Conservation (phyloP, 495 filamentous ascomycete genomes). For the Aspergillus sparsus region DNA sequence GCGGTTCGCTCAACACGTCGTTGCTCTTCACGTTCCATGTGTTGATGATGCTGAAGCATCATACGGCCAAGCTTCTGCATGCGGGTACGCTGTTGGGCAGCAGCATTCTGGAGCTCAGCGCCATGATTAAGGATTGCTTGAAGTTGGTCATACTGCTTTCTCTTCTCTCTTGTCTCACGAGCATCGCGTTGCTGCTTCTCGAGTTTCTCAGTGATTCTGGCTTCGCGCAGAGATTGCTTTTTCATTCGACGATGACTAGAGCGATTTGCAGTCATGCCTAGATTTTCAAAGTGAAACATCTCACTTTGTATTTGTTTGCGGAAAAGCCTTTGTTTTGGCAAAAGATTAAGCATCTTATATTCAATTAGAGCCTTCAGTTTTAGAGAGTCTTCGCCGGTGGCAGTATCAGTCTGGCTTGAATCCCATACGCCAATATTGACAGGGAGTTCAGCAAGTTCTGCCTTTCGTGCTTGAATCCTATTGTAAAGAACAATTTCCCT, state of each 20-base stretch:
- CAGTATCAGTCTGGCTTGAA: conserved; percentile 64
- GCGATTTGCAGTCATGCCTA: conserved; percentile 93
- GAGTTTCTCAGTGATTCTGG: conserved; percentile 93
- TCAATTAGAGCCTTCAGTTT: conserved; percentile 92
- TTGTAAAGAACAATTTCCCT: conserved; percentile 88
- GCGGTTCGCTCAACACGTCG: conserved; percentile 94
- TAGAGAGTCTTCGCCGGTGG: conserved; percentile 74
- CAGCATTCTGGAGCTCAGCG: conserved; percentile 60
- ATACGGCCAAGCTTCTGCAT: conserved; percentile 81
- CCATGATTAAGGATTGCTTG: conserved; percentile 69
- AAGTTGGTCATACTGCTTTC: conserved; percentile 91
- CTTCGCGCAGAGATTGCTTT: conserved; percentile 94
- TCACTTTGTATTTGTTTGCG: conserved; percentile 82
- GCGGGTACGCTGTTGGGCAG: conserved; percentile 59
- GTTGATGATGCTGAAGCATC: conserved; percentile 85
- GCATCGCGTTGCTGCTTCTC: conserved; percentile 98
- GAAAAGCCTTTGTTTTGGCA: conserved; percentile 80
- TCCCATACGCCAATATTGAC: conserved; percentile 86
- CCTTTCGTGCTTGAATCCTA: conserved; percentile 76
- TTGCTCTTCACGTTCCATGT: conserved; percentile 99
- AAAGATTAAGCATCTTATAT: conserved; percentile 79
- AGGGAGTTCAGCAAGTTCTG: conserved; percentile 76
- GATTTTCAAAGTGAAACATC: conserved; percentile 90
- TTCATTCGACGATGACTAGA: conserved; percentile 88
- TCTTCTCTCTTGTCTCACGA: conserved; percentile 89